Conservation (phyloP, 2,329 filamentous ascomycete species). For the Phialocephala subalpina region DNA sequence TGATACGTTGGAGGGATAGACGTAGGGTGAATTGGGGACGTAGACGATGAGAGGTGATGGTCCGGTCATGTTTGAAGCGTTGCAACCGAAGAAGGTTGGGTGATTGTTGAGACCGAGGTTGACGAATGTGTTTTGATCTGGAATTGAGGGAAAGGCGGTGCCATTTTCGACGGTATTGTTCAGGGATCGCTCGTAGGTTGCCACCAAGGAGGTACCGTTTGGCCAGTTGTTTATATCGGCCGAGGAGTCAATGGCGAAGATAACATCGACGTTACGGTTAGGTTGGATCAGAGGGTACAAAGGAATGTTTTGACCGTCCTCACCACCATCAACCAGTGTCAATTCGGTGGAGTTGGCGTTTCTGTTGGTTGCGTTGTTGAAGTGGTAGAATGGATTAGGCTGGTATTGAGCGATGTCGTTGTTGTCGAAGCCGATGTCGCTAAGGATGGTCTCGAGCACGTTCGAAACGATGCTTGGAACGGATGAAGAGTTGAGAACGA, state of each 20-base stretch:
- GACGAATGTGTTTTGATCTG: constrained; percentile 79
- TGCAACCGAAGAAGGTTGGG: constrained; percentile 84
- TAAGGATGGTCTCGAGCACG: constrained; percentile 62
- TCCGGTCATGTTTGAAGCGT: constrained; percentile 67
- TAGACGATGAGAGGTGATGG: constrained; percentile 80
- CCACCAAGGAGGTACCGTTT: constrained; percentile 77
- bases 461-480: constrained; percentile 56
- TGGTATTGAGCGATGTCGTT: constrained; percentile 78
- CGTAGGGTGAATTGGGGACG: constrained; percentile 85
- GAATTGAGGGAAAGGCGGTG: constrained; percentile 76
- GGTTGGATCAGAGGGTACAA: constrained; percentile 81
- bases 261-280: constrained; percentile 75
- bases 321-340: constrained; percentile 80
- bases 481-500: constrained; percentile 64
- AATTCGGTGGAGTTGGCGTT: constrained; percentile 62
- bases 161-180: constrained; percentile 67
- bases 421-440: constrained; percentile 61
- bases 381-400: constrained; percentile 80
- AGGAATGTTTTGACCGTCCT: constrained; percentile 82
- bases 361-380: constrained; percentile 64
- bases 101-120: constrained; percentile 77
- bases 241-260: constrained; percentile 82
- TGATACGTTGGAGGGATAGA: constrained; percentile 77
- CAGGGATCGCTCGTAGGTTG: constrained; percentile 74
- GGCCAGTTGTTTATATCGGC: constrained; percentile 78